A percentile compares a stretch with the other conserved stretches of the same genome.
Evolutionary conservation across 805 yeast genomes (phyloP).

Genomic region (Ogataea paraovalis): DNA sequence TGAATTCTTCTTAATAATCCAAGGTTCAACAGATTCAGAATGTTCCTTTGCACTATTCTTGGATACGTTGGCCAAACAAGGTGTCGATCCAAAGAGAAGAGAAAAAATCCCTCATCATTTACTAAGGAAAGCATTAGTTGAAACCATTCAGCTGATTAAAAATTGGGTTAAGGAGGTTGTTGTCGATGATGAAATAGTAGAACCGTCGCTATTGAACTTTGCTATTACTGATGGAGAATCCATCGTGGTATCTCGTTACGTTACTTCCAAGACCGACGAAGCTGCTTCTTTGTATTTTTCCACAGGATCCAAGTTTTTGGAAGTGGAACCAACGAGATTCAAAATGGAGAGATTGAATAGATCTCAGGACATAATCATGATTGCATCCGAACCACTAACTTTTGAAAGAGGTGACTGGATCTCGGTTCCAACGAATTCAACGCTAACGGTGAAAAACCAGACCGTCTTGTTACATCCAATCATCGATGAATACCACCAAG

Average conservation of each 20-base stretch:
- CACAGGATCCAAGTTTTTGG: constrained; percentile 87
- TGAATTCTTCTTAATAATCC: constrained; percentile 72
- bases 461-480: constrained; percentile 91
- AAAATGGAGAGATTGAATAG: constrained; percentile 91
- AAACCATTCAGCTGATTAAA: constrained; percentile 71
- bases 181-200: constrained; percentile 42
- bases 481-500: constrained; percentile 80
- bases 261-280: constrained; percentile 85
- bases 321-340: constrained; percentile 86
- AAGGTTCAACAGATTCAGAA: constrained; percentile 95
- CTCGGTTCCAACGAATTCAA: constrained; percentile 89
- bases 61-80: constrained; percentile 71
- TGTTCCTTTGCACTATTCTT: constrained; percentile 88
- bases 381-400: constrained; percentile 94
- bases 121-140: constrained; percentile 63
- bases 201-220: constrained; percentile 85
- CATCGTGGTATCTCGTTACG: constrained; percentile 83
- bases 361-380: constrained; percentile 88
- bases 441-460: constrained; percentile 75
- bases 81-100: constrained; percentile 55
- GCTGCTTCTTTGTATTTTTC: constrained; percentile 96
- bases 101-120: constrained; percentile 40
- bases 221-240: constrained; percentile 93
- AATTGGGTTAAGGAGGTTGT: constrained; percentile 63
- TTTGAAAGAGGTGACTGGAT: constrained; percentile 98